Evolutionary conservation across 2,329 filamentous ascomycete species (phyloP).

Genomic region (Verticillium dahliae): DNA sequence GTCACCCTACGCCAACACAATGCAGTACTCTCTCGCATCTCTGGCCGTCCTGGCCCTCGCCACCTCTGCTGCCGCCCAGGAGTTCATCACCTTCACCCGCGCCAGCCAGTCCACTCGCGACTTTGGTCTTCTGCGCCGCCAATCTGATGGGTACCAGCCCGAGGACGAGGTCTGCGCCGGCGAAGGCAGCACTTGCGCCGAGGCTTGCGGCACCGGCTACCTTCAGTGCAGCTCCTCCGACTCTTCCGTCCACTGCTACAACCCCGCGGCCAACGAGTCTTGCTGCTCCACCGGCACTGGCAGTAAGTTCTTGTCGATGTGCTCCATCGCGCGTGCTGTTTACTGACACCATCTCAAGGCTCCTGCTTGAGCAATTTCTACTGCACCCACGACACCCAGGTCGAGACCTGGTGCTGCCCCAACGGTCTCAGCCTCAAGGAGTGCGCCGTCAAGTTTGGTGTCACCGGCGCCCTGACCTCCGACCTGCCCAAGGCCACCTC

Average conservation of each 20-base stretch:
- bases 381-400: slow-evolving; percentile 47
- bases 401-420: slow-evolving; percentile 55
- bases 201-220: slow-evolving; percentile 47
- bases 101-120: slow-evolving; percentile 24
- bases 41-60: slow-evolving; percentile 12
- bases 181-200: slow-evolving; percentile 42
- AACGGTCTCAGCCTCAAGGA: slow-evolving; percentile 43
- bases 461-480: slow-evolving; percentile 41
- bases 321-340: not conserved
- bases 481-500: slow-evolving; percentile 31
- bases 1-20: slow-evolving; percentile 2
- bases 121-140: slow-evolving; percentile 36
- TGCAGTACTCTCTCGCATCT: slow-evolving; percentile 12
- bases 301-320: slow-evolving; percentile 36
- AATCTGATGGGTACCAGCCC: slow-evolving; percentile 41
- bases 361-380: slow-evolving; percentile 56
- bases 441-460: slow-evolving; percentile 45
- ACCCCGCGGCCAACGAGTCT: slow-evolving; percentile 40
- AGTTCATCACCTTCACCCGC: slow-evolving; percentile 22
- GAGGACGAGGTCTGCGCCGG: slow-evolving; percentile 39
- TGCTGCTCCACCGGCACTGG: slow-evolving; percentile 53
- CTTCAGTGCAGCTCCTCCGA: slow-evolving; percentile 43
- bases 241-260: slow-evolving; percentile 50
- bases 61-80: slow-evolving; percentile 9
- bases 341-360: slow-evolving; percentile 29